Base-by-base conservation (phyloP, 192 early-diverging fungal genomes). In the Backusella liffmaniae region DNA sequence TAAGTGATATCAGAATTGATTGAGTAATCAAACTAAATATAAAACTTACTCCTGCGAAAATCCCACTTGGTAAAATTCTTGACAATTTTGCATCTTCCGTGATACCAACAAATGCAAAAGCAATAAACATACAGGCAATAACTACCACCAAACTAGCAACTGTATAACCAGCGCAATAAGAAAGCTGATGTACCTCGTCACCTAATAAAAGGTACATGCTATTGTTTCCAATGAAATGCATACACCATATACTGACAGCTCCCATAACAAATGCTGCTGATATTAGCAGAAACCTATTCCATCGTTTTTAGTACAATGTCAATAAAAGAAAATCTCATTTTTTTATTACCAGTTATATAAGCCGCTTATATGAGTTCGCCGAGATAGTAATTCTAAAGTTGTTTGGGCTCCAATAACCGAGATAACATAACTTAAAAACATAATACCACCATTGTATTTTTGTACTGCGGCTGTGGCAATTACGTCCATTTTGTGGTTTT, bases 211-310 rank as follows among this genome's bases (percentile, higher is more conserved):
- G 65, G 12, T 37, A 76, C 66, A 80, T 34, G n/a, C 75, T 67
- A 42, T 80, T 80, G 30, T 79, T 82, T n/a, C 81, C 84, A 10
- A 82, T 78, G 65, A 85, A 85, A 79, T 85, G 84, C 81, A 78
- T 85, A 35, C 76, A 73, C 84, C 84, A 85, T 5, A 85, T 80
- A 7, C 81, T 73, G 32, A 80, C 84, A 73, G 76, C 75, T n/a
- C 81, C 84, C 81, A 80, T 85, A 21, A 71, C 59, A 59, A 83
- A 75, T 6, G 81, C 81, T 37, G 84, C 78, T 49, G 79, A 65
- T 36, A 73, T 62, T 18, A 85, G 66, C 37, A 75, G 18, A 66
- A 83, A 80, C 71, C 79, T 81, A 66, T 79, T n/a, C 16, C 16
- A 49, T 49, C 18, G 4, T 49, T n/a, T 49, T 49, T 49, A 49